These are phyloP conservation scores for Apiotrichum laibachii DNA, from an alignment of 1,284 basidiomycete species.

Conservation along the genomic window DNA sequence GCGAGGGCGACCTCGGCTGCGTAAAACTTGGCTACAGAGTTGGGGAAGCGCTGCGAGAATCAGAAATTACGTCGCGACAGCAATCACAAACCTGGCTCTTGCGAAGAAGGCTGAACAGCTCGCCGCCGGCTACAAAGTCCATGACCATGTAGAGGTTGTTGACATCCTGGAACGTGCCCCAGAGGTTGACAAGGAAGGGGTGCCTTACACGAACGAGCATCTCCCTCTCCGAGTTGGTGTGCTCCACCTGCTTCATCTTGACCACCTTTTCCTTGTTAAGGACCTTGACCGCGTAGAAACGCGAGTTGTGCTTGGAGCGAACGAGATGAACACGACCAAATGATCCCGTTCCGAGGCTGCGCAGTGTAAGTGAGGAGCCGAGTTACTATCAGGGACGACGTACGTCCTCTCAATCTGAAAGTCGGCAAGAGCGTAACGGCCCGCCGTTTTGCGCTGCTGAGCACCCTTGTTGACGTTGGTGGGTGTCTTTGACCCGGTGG, in stretches of 20 bases:
- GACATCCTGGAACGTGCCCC: conserved; percentile 94
- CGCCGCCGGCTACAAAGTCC: conserved; percentile 98
- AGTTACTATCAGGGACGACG: conserved; percentile 10
- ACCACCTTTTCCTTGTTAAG: conserved; percentile 92
- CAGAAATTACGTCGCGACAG: neutral
- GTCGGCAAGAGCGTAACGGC: conserved; percentile 55
- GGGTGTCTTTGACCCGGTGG: conserved; percentile 25
- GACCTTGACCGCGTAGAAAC: conserved; percentile 94
- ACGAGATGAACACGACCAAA: conserved; percentile 94
- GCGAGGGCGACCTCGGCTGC: conserved; percentile 95
- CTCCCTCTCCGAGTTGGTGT: conserved; percentile 92
- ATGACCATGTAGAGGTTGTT: conserved; percentile 99
- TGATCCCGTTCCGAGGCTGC: conserved; percentile 78
- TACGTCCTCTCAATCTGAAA: conserved; percentile 56
- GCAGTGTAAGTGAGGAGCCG: neutral
- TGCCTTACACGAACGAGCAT: conserved; percentile 88
- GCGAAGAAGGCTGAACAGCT: conserved; percentile 86
- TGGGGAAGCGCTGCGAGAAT: conserved; percentile 77
- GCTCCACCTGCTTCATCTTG: conserved; percentile 93
- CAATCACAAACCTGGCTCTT: conserved; percentile 70
- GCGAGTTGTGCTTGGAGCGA: conserved; percentile 83
- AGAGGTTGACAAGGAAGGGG: conserved; percentile 95
- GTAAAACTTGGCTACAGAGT: conserved; percentile 98
- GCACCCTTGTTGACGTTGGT: conserved; percentile 19
- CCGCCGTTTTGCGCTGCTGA: conserved; percentile 53